Evolutionary conservation across 805 yeast species (phyloP).

Genomic region (Cyberlindnera subsufficiens): DNA sequence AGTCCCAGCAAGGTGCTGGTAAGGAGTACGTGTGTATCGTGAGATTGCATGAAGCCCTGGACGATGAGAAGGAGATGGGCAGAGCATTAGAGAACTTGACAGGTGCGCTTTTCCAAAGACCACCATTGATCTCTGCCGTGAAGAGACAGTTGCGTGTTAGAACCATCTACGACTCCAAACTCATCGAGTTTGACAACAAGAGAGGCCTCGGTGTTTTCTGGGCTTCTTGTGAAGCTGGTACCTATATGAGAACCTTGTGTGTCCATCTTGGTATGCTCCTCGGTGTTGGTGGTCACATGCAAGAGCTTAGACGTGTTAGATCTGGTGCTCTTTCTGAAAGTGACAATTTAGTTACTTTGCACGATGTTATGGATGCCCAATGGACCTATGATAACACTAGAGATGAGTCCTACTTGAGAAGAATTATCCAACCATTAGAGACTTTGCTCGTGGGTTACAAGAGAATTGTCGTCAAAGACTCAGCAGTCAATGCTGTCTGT

Average conservation of each 20-base stretch:
- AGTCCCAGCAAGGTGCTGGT: conserved; percentile 99
- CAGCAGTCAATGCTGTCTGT: conserved; percentile 97
- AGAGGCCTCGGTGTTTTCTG: conserved; percentile 97
- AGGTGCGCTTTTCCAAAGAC: conserved; percentile 98
- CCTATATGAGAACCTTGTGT: conserved; percentile 98
- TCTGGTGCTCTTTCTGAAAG: conserved; percentile 91
- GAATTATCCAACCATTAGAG: conserved; percentile 92
- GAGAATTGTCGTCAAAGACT: conserved; percentile 90
- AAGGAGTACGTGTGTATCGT: conserved; percentile 98
- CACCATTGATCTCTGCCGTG: conserved; percentile 97
- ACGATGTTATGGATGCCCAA: conserved; percentile 97
- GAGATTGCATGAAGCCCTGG: conserved; percentile 88
- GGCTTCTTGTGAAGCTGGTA: conserved; percentile 99
- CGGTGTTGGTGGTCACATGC: conserved; percentile 99
- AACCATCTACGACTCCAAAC: conserved; percentile 92
- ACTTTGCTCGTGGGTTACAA: conserved; percentile 90
- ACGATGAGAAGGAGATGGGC: conserved; percentile 84
- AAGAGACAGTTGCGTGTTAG: conserved; percentile 98
- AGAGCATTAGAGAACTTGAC: conserved; percentile 89
- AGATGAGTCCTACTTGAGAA: conserved; percentile 93
- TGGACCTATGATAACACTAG: conserved; percentile 96
- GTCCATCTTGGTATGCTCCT: conserved; percentile 97
- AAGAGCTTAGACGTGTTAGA: conserved; percentile 98
- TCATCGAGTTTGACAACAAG: conserved; percentile 94
- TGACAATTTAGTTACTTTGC: conserved; percentile 91